Evolutionary conservation across 2,329 filamentous ascomycete species (phyloP), one percentile per base, ranked within the genome.

Genomic region (Rutstroemia sydowiana): DNA sequence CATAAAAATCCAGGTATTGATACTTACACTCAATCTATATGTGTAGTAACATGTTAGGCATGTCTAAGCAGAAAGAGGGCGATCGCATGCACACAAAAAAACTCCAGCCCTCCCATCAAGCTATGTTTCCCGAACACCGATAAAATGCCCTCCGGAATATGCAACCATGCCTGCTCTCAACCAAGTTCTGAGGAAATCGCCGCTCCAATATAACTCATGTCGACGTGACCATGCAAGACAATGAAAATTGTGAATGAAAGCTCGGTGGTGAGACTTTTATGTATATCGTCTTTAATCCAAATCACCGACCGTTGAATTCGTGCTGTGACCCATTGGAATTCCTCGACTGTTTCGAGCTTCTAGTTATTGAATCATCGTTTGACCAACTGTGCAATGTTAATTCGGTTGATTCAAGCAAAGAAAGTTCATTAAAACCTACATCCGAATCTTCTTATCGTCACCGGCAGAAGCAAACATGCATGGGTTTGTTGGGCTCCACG

Each of bases 401-500:
- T 28, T 41, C 30, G 26, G 41, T 43, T 8, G 30, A 13, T 21
- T 41, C 18, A 23, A 20, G n/a, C 20, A 21, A 10, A 20, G 30
- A 32, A 41, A 5, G 36, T 21, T 23, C 11, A 3, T 6, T n/a
- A 39, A 14, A 54, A 73, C 87, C 75, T 74, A 96, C 86, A 98
- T 90, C 70, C 85, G 84, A 57, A 97, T 84, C 65, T 79, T 83
- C 49, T 78, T 76, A 64, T 97, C 93, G 67, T 98, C 93, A 16
- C 92, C 91, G 53, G 88, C 92, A 11, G 90, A 92, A 14, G 90
- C 93, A 69, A 96, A 88, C 73, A 96, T 85, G 55, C 80, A 81
- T 1, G 88, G 83, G 64, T 96, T 81, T 10, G 73, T 76, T 1
- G 93, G 91, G 63, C 92, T 93, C 92, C 93, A 98, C 20, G 85